Percentiles rank a stretch among this genome's conserved stretches.
These are phyloP conservation scores for Conoideocrella luteorostrata DNA, from an alignment of 2,329 filamentous ascomycete genomes.

Conservation along the genomic window DNA sequence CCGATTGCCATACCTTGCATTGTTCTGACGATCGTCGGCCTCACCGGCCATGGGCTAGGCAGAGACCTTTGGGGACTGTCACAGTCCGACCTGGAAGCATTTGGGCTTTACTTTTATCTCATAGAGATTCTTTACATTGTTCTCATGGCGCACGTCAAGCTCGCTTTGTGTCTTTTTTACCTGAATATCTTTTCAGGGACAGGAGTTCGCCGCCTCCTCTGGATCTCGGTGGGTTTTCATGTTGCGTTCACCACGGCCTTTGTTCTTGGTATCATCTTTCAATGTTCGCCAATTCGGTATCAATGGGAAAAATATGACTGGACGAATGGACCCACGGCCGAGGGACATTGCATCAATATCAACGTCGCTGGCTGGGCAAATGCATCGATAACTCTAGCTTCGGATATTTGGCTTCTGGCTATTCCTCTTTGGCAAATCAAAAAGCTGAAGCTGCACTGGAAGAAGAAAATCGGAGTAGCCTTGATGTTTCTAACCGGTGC, in stretches of 20 bases:
- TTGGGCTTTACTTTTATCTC: constrained; percentile 33
- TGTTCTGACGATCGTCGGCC: constrained; percentile 22
- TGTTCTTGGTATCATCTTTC: constrained; percentile 25
- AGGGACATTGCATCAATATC: constrained; percentile 39
- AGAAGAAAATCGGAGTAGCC: constrained; percentile 35
- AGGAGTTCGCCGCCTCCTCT: constrained; percentile 28
- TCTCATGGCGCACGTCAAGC: constrained; percentile 34
- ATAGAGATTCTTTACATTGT: constrained; percentile 34
- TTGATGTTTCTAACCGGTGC: constrained; percentile 39
- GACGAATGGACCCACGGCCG: constrained; percentile 15
- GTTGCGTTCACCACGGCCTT: neutral
- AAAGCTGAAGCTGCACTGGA: constrained; percentile 30
- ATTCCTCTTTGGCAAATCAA: constrained; percentile 37
- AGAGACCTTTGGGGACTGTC: constrained; percentile 39
- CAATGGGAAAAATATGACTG: constrained; percentile 41
- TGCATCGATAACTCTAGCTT: constrained; percentile 37
- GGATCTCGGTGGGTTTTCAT: constrained; percentile 17
- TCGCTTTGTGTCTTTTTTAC: constrained; percentile 44
- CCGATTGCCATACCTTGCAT: constrained; percentile 21
- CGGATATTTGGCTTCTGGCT: constrained; percentile 40
- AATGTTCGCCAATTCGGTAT: constrained; percentile 32
- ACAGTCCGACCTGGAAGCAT: constrained; percentile 30
- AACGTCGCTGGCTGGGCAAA: constrained; percentile 40
- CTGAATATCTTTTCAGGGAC: constrained; percentile 38
- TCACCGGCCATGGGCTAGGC: constrained; percentile 33